Percentiles rank a stretch among this genome's conserved stretches.
phyloP scores from a whole-genome alignment of 116 monocot species.

The Papilionanthe hybrid region DNA sequence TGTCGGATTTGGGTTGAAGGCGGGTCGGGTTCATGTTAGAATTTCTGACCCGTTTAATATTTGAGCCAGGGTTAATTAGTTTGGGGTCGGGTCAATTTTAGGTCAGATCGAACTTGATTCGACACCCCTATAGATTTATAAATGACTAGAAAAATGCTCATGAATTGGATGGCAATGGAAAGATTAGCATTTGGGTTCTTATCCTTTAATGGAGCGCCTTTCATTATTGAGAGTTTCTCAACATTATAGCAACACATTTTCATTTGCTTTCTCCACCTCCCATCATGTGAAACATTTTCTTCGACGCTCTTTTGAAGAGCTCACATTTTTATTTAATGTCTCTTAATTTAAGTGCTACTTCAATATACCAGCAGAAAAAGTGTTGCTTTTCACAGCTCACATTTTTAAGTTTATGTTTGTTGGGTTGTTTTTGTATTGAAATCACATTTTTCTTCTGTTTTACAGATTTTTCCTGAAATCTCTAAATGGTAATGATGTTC shows the following conservation, averaged over 20 bases:
- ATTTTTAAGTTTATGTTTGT: not conserved
- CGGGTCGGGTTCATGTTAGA: too few relatives aligned
- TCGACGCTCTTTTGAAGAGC: not conserved
- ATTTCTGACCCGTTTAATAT: too few relatives aligned
- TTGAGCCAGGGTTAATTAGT: too few relatives aligned
- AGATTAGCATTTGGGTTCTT: not conserved
- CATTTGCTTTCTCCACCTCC: not conserved
- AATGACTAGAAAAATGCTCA: not conserved
- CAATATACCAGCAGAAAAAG: not conserved
- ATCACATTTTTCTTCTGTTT: not conserved
- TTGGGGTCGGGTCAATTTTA: too few relatives aligned
- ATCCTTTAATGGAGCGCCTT: not conserved
- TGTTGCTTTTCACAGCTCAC: not conserved
- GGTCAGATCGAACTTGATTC: too few relatives aligned
- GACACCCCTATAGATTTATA: not conserved
- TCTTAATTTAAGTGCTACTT: not conserved
- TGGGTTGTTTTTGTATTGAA: not conserved
- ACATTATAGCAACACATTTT: not conserved
- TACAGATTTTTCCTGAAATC: slow-evolving; percentile 60
- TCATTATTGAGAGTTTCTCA: not conserved
- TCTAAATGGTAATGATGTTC: slow-evolving; percentile 56
- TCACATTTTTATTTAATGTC: not conserved
- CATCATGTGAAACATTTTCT: not conserved
- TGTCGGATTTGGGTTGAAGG: too few relatives aligned
- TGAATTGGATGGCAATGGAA: not conserved